A percentile compares a stretch with the other conserved stretches of the same genome.
These are phyloP conservation scores for Orobanche coerulescens DNA, from an alignment of 257 asterid species.

Conservation along the genomic window DNA sequence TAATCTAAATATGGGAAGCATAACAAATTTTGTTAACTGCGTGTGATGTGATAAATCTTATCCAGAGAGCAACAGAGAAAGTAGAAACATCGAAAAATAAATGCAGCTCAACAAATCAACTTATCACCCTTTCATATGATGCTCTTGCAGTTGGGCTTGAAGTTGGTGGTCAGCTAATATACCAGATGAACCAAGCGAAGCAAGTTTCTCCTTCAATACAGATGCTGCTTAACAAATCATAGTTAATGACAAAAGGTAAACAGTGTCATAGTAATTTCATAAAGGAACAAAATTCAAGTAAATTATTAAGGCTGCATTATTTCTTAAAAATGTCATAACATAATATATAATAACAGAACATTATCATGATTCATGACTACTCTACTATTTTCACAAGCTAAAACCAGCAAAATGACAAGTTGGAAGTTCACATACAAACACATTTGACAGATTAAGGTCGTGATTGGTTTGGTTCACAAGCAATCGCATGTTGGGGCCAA, in stretches of 20 bases:
- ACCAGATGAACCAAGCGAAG: constrained; percentile 97
- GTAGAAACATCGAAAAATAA: neutral
- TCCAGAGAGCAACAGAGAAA: neutral
- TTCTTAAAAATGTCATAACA: constrained; percentile 6
- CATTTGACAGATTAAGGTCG: neutral
- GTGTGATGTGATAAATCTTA: neutral
- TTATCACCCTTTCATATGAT: constrained; percentile 84
- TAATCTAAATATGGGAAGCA: neutral
- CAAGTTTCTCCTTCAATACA: constrained; percentile 91
- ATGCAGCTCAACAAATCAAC: neutral
- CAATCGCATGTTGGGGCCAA: neutral
- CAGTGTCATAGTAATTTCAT: neutral
- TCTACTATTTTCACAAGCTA: constrained; percentile 13
- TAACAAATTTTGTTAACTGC: neutral
- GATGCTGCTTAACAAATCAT: constrained; percentile 55
- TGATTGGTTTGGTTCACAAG: neutral
- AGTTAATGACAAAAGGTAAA: constrained; percentile 21
- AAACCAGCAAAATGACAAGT: constrained; percentile 11
- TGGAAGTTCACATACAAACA: constrained; percentile 17
- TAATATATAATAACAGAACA: constrained; percentile 1
- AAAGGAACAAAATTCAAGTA: constrained; percentile 5
- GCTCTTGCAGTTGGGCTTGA: constrained; percentile 95
- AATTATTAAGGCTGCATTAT: constrained; percentile 1
- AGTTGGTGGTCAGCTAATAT: constrained; percentile 98
- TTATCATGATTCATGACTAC: neutral